Evolutionary conservation across 306 rosid species (phyloP).

Genomic region (Senna tora): DNA sequence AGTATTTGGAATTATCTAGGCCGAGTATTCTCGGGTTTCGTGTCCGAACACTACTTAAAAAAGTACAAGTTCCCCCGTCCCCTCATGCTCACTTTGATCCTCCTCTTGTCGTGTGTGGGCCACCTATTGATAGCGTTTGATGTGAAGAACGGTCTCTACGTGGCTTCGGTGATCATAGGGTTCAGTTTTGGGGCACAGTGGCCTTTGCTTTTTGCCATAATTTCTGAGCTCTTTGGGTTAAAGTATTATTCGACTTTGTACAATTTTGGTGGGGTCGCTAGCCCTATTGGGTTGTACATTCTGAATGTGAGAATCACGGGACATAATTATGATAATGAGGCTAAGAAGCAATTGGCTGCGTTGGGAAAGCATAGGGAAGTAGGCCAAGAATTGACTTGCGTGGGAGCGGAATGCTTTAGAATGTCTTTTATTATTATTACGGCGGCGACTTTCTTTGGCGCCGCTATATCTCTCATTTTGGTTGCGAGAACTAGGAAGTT

Average conservation of each 20-base stretch:
- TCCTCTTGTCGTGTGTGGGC: constrained; percentile 52
- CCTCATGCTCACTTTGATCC: constrained; percentile 50
- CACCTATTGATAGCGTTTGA: constrained; percentile 57
- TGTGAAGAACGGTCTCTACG: constrained; percentile 50
- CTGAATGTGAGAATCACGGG: constrained; percentile 52
- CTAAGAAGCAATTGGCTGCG: constrained; percentile 33
- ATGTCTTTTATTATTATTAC: constrained; percentile 51
- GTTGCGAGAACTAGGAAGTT: constrained; percentile 60
- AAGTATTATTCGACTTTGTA: constrained; percentile 81
- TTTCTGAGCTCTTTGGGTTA: constrained; percentile 79
- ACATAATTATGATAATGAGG: constrained; percentile 54
- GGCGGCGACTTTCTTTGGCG: constrained; percentile 44
- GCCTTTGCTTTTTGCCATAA: constrained; percentile 80
- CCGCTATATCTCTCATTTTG: constrained; percentile 42
- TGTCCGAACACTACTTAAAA: constrained; percentile 45
- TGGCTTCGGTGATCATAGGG: constrained; percentile 67
- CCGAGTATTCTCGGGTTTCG: constrained; percentile 52
- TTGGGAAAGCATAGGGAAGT: constrained; percentile 7
- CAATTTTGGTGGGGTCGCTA: constrained; percentile 75
- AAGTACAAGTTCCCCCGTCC: constrained; percentile 57
- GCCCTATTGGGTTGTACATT: constrained; percentile 58
- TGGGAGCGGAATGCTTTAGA: constrained; percentile 45
- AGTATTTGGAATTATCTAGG: constrained; percentile 69
- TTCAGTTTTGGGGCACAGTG: constrained; percentile 84
- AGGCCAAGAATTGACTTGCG: constrained; percentile 45